A percentile compares a stretch with the other conserved stretches of the same genome.
Evolutionary conservation across 2,329 filamentous ascomycete species (phyloP).

Genomic region (Cordyceps javanica): DNA sequence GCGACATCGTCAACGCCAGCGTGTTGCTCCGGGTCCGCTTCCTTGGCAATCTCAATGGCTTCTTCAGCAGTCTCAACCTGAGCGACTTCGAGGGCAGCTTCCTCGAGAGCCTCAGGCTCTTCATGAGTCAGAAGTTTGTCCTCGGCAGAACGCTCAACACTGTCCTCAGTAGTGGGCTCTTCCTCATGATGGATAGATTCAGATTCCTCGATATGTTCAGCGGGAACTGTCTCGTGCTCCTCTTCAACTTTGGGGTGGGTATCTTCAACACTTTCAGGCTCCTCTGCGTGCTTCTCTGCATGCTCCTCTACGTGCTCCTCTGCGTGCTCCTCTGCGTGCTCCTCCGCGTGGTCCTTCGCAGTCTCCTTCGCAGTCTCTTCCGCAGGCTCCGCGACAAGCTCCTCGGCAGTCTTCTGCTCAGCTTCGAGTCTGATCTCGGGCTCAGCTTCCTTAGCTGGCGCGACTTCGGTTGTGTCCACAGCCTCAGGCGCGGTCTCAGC

Average conservation of each 20-base stretch:
- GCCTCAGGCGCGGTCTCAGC: constrained; percentile 7
- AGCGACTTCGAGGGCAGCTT: constrained; percentile 13
- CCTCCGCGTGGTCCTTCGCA: constrained; percentile 2
- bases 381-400: constrained; percentile 1
- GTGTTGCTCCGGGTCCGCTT: background rate
- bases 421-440: background rate
- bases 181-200: background rate
- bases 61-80: constrained; percentile 15
- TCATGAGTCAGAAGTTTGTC: background rate
- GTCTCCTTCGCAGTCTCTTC: background rate
- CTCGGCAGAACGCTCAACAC: background rate
- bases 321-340: constrained; percentile 10
- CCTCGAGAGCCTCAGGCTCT: constrained; percentile 2
- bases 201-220: constrained; percentile 8
- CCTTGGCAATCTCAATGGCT: constrained; percentile 8
- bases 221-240: constrained; percentile 4
- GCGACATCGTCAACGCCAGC: background rate
- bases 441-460: background rate
- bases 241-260: constrained; percentile 4
- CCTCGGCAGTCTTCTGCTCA: constrained; percentile 1
- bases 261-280: constrained; percentile 15
- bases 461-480: background rate
- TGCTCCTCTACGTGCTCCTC: background rate
- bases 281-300: constrained; percentile 15
- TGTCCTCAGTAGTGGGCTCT: background rate